These are phyloP conservation scores for Cystofilobasidium macerans DNA, from an alignment of 768 basidiomycete genomes.

Conservation along the genomic window DNA sequence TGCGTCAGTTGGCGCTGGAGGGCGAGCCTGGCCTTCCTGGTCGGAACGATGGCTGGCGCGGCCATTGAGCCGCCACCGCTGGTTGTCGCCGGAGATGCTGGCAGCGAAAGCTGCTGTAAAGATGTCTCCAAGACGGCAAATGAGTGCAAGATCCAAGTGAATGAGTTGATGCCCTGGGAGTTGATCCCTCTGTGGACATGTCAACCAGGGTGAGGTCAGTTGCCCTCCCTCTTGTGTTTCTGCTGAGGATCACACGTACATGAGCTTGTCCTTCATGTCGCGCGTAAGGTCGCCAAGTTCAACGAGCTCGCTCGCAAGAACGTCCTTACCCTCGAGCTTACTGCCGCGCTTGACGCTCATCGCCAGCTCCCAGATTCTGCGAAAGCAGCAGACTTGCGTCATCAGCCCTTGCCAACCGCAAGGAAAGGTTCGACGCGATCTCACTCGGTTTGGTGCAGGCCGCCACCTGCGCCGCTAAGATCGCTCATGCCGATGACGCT, in stretches of 20 bases:
- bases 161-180: conserved; percentile 31
- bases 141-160: conserved; percentile 29
- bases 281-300: conserved; percentile 29
- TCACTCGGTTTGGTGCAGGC: conserved; percentile 30
- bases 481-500: conserved; percentile 28
- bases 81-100: background rate
- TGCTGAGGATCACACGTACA: conserved; percentile 4
- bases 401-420: background rate
- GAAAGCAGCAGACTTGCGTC: background rate
- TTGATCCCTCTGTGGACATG: conserved; percentile 20
- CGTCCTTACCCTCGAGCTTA: conserved; percentile 27
- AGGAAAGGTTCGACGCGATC: background rate
- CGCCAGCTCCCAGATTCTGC: conserved; percentile 32
- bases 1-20: conserved; percentile 28
- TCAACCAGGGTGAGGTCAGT: background rate
- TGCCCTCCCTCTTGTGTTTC: no score
- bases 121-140: conserved; percentile 1
- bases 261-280: conserved; percentile 32
- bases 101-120: background rate
- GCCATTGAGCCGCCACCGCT: background rate
- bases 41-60: background rate
- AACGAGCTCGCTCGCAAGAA: conserved; percentile 25
- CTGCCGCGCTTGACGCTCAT: conserved; percentile 31
- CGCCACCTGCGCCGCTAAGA: conserved; percentile 1
- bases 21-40: background rate